Evolutionary conservation across 139 green algal species (phyloP).

Genomic region (Picochlorum costavermella): DNA sequence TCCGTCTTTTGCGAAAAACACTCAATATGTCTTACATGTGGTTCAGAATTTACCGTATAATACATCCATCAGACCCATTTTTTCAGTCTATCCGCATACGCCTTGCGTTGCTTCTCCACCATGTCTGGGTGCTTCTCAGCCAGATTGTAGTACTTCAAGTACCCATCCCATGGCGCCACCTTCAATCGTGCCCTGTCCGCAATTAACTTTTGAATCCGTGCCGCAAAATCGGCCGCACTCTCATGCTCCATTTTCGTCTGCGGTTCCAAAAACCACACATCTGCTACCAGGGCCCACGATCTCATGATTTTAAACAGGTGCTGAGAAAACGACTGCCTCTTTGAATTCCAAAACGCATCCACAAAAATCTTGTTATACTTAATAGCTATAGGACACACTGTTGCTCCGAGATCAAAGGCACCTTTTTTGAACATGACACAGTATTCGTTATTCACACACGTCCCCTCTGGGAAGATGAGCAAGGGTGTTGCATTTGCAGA

Average conservation of each 20-base stretch:
- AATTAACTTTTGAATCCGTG: slow-evolving; percentile 77
- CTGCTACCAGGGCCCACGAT: slow-evolving; percentile 88
- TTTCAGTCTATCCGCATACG: slow-evolving; percentile 40
- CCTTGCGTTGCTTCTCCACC: slow-evolving; percentile 73
- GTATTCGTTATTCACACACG: slow-evolving; percentile 99
- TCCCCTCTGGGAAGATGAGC: slow-evolving; percentile 98
- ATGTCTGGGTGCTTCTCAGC: slow-evolving; percentile 72
- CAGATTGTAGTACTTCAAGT: slow-evolving; percentile 98
- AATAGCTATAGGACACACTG: slow-evolving; percentile 88
- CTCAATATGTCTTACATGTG: slow-evolving; percentile 50
- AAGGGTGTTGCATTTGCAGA: slow-evolving; percentile 68
- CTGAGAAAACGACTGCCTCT: slow-evolving; percentile 79
- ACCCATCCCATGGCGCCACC: slow-evolving; percentile 89
- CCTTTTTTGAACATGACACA: slow-evolving; percentile 98
- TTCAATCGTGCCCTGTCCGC: slow-evolving; percentile 59
- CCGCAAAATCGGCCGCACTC: slow-evolving; percentile 70
- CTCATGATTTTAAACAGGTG: slow-evolving; percentile 92
- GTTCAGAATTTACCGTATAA: slow-evolving; percentile 33
- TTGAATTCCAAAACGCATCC: slow-evolving; percentile 96
- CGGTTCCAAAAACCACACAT: slow-evolving; percentile 93
- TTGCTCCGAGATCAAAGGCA: slow-evolving; percentile 85
- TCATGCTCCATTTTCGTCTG: slow-evolving; percentile 60
- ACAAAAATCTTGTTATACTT: slow-evolving; percentile 99
- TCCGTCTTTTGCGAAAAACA: slow-evolving; percentile 64
- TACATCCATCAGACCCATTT: slow-evolving; percentile 5